Percentiles rank a stretch among this genome's conserved stretches.
phyloP scores from a whole-genome alignment of 208 protist genomes.

The Novymonas esmeraldas region DNA sequence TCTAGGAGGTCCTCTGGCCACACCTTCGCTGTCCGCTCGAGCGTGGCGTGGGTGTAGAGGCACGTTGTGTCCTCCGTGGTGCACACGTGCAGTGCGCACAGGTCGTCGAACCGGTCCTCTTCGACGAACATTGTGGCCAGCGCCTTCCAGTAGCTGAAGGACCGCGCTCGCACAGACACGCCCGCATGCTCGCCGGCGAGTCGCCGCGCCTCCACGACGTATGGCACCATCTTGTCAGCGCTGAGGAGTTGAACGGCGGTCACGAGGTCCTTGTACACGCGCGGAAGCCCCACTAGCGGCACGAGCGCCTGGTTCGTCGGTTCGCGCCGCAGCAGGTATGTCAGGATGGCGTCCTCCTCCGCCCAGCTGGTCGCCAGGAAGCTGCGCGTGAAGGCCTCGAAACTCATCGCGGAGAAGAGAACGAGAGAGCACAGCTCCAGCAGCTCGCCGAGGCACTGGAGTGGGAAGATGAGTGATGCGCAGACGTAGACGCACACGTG shows the following conservation, averaged over 20 bases:
- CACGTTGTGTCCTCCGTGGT: conserved; percentile 14
- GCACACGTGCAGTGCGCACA: conserved; percentile 43
- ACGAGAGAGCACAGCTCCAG: conserved; percentile 66
- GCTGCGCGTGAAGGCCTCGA: conserved; percentile 53
- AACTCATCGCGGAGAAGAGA: conserved; percentile 49
- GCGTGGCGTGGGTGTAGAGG: conserved; percentile 23
- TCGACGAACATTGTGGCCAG: conserved; percentile 41
- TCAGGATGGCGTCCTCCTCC: conserved; percentile 64
- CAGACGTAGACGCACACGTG: conserved; percentile 28
- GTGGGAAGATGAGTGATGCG: conserved; percentile 70
- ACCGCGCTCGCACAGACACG: conserved; percentile 2
- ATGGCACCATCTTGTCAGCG: conserved; percentile 56
- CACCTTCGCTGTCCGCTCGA: conserved; percentile 39
- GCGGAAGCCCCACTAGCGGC: conserved; percentile 64
- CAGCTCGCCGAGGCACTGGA: conserved; percentile 77
- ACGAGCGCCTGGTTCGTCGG: conserved; percentile 73
- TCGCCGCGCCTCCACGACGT: conserved; percentile 44
- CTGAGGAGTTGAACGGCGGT: conserved; percentile 55
- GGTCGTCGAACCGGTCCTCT: conserved; percentile 53
- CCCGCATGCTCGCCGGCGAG: conserved; percentile 26
- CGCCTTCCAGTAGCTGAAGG: conserved; percentile 65
- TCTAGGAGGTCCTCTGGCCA: conserved; percentile 57
- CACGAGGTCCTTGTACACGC: conserved; percentile 66
- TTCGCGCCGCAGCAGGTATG: conserved; percentile 67
- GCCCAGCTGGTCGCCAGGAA: conserved; percentile 65